A percentile compares a stretch with the other conserved stretches of the same genome.
phyloP scores from a whole-genome alignment of 2,329 filamentous ascomycete genomes.

The Pseudomassariella vexata region DNA sequence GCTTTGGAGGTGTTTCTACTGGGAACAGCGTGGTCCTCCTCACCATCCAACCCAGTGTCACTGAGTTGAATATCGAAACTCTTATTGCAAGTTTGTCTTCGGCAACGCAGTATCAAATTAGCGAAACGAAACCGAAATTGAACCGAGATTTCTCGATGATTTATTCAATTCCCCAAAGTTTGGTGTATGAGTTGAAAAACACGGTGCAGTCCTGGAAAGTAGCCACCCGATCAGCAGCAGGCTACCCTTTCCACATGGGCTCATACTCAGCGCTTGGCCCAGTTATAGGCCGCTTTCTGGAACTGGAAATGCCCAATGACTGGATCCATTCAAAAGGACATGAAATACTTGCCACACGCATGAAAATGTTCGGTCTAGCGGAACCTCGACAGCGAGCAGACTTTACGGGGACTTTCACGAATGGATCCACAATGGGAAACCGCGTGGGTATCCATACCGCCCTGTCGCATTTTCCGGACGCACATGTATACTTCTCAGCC shows the following conservation, averaged over 20 bases:
- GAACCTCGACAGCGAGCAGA: not conserved
- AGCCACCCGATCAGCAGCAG: conserved; percentile 5
- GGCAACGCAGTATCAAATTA: too few species aligned
- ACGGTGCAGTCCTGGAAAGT: conserved; percentile 9
- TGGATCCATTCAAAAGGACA: conserved; percentile 4
- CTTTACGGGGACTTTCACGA: conserved; percentile 9
- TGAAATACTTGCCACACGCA: conserved; percentile 4
- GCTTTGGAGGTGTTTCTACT: too few species aligned
- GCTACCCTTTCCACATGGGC: conserved; percentile 8
- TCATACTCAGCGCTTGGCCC: conserved; percentile 9
- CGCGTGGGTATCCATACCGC: conserved; percentile 8
- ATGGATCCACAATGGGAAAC: conserved; percentile 11
- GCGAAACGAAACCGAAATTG: too few species aligned
- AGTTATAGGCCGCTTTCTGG: conserved; percentile 7
- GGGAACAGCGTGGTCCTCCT: too few species aligned
- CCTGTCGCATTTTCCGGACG: conserved; percentile 7
- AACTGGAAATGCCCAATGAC: conserved; percentile 3
- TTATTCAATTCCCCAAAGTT: conserved; percentile 1
- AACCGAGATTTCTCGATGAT: not conserved
- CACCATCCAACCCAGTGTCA: too few species aligned
- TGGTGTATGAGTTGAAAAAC: not conserved
- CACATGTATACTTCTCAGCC: conserved; percentile 8
- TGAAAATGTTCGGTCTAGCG: conserved; percentile 5
- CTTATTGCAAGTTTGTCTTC: too few species aligned
- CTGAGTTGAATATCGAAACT: too few species aligned